A percentile compares a stretch with the other conserved stretches of the same genome.
Conservation (phyloP, 306 rosid species). For the Quercus robur region DNA sequence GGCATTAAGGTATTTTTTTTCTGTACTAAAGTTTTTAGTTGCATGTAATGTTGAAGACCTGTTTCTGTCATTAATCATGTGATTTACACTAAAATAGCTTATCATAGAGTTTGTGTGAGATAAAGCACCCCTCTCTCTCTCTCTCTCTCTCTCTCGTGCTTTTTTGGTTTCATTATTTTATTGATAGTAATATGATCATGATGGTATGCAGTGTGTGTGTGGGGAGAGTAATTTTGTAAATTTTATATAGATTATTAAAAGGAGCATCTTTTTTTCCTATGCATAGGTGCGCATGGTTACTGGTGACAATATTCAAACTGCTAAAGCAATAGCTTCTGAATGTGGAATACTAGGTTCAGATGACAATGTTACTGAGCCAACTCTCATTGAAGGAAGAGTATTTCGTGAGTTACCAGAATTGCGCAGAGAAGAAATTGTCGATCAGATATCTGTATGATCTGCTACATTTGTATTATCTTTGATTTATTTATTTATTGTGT, state of each 20-base stretch:
- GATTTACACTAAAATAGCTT: neutral
- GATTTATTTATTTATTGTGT: neutral
- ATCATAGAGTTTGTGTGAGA: neutral
- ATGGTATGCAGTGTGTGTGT: neutral
- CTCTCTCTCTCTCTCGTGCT: neutral
- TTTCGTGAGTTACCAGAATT: conserved; percentile 62
- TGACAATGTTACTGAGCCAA: conserved; percentile 53
- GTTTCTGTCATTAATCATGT: neutral
- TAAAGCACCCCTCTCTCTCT: neutral
- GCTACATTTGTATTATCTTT: neutral
- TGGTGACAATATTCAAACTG: conserved; percentile 90
- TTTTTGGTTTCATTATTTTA: neutral
- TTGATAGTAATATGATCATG: neutral
- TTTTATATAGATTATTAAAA: neutral
- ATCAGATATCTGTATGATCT: conserved; percentile 57
- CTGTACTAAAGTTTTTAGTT: neutral
- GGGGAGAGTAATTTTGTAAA: neutral
- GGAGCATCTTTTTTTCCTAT: neutral
- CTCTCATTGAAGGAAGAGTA: conserved; percentile 72
- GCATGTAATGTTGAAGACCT: conserved; percentile 2
- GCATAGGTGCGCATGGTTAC: conserved; percentile 87
- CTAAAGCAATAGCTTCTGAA: conserved; percentile 87
- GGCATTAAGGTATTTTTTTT: conserved; percentile 79
- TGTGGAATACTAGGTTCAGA: conserved; percentile 76
- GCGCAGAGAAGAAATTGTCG: conserved; percentile 54